Conservation (phyloP, 805 yeast species). For the Zygotorulaspora sp. region DNA sequence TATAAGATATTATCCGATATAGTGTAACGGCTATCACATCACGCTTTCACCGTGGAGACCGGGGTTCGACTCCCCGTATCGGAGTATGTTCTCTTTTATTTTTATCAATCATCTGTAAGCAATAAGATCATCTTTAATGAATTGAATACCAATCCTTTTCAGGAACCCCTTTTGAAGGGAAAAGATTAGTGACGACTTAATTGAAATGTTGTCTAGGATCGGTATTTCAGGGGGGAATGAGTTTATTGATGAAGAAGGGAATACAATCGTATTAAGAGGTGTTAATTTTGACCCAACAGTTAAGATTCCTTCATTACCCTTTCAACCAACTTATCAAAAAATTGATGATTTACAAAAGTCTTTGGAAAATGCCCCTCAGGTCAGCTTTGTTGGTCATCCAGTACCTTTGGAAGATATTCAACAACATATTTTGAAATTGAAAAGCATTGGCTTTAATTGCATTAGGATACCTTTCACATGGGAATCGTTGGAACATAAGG, state of each 20-base stretch:
- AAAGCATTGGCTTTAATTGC: constrained; percentile 76
- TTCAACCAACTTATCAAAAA: constrained; percentile 38
- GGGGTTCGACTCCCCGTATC: constrained; percentile 37
- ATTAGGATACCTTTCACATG: constrained; percentile 76
- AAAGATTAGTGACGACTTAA: background rate
- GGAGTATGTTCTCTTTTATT: constrained; percentile 19
- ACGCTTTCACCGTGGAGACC: constrained; percentile 37
- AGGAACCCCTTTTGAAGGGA: no score
- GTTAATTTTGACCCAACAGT: constrained; percentile 74
- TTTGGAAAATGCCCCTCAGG: constrained; percentile 67
- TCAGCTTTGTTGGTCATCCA: constrained; percentile 81
- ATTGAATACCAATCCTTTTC: no score
- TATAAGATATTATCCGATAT: constrained; percentile 25
- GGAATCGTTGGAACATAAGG: constrained; percentile 89
- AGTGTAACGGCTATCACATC: constrained; percentile 37
- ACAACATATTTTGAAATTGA: constrained; percentile 63
- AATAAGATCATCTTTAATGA: no score
- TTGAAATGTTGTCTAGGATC: constrained; percentile 27
- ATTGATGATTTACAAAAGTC: constrained; percentile 33
- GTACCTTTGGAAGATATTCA: constrained; percentile 71
- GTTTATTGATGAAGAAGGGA: constrained; percentile 52
- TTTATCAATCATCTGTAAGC: no score
- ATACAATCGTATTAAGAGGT: constrained; percentile 67
- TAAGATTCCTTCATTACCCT: constrained; percentile 63
- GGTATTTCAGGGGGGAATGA: constrained; percentile 47